Evolutionary conservation across 2,329 filamentous ascomycete species (phyloP), one percentile per base, ranked within the genome.

Genomic region (Trichothecium roseum): DNA sequence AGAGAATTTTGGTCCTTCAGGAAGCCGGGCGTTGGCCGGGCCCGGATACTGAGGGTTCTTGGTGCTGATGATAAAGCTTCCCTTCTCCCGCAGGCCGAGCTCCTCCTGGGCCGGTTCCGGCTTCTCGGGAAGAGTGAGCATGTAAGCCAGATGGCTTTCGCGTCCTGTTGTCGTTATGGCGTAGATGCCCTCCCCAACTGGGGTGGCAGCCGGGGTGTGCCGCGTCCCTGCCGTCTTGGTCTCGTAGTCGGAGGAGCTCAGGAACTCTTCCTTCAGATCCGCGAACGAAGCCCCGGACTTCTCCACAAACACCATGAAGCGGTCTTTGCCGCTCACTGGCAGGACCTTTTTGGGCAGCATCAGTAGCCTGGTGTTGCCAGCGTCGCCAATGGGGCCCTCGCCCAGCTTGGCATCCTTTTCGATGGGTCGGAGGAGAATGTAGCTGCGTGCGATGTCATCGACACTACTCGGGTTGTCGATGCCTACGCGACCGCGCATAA

Each of bases 101-200:
- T 85, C 78, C 28, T 73, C 66, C 56, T 94, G 86, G 0, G 91
- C 68, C 34, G 85, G 73, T 1, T 78, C 80, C 2, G 84, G 53
- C 39, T 82, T 62, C 3, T 70, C 61, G 0, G 86, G 85, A 18
- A 89, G 68, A 0, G 84, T 94, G 32, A 87, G 62, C 39, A 87
- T 72, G 50, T 94, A 94, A 1, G 72, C 82, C 8, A 95, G 64
- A 47, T 94, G 86, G 34, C 78, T 84, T 32, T 81, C 74, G 0
- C 78, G 66, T 2, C 76, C 77, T 0, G 80, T 84, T 3, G 72
- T 75, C 0, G 81, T 85, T 35, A 94, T 78, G 0, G 81, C 81
- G 47, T 94, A 94, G 1, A 94, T 76, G 1, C 87, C 88, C 54
- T 94, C 86, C 0, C 78, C 87, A n/a, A 87, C 67, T 0, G 84